A percentile compares a stretch with the other conserved stretches of the same genome.
These are phyloP conservation scores for Hypoxylon trugodes DNA, from an alignment of 495 filamentous ascomycete species.

Conservation along the genomic window DNA sequence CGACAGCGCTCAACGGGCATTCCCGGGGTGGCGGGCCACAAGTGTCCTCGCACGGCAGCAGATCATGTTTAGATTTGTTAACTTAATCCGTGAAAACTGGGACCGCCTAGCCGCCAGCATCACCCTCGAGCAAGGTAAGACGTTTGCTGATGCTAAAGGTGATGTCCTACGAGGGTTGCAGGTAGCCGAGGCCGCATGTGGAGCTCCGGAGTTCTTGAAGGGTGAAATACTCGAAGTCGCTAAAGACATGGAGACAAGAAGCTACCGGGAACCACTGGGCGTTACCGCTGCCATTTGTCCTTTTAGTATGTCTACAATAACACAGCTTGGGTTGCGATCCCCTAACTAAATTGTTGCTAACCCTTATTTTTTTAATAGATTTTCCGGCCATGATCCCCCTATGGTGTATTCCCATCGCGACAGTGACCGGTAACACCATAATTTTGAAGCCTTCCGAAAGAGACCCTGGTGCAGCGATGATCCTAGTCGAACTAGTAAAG, in stretches of 20 bases:
- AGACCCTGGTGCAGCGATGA: constrained; percentile 98
- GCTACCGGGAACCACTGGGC: constrained; percentile 90
- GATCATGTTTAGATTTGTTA: constrained; percentile 97
- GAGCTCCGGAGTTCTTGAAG: constrained; percentile 90
- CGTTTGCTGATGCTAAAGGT: constrained; percentile 92
- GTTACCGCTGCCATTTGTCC: constrained; percentile 98
- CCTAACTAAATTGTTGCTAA: too few species aligned
- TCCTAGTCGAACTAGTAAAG: constrained; percentile 88
- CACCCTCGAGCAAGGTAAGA: constrained; percentile 98
- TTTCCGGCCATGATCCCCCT: constrained; percentile 99
- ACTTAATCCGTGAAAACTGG: constrained; percentile 92
- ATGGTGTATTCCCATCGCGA: constrained; percentile 96
- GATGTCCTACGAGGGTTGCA: constrained; percentile 96
- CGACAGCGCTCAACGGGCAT: constrained; percentile 86
- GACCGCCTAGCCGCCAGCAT: constrained; percentile 94
- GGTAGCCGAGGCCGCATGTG: constrained; percentile 95
- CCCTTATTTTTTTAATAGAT: constrained; percentile 60
- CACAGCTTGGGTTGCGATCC: too few species aligned
- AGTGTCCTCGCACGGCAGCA: constrained; percentile 88
- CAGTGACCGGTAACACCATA: constrained; percentile 91
- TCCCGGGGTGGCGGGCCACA: constrained; percentile 84
- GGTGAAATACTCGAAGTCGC: constrained; percentile 96
- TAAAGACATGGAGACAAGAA: constrained; percentile 98
- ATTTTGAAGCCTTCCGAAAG: constrained; percentile 98
- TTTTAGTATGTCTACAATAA: constrained; percentile 76